Conservation (phyloP, 768 basidiomycete species). For the Kwoniella dejecticola region DNA sequence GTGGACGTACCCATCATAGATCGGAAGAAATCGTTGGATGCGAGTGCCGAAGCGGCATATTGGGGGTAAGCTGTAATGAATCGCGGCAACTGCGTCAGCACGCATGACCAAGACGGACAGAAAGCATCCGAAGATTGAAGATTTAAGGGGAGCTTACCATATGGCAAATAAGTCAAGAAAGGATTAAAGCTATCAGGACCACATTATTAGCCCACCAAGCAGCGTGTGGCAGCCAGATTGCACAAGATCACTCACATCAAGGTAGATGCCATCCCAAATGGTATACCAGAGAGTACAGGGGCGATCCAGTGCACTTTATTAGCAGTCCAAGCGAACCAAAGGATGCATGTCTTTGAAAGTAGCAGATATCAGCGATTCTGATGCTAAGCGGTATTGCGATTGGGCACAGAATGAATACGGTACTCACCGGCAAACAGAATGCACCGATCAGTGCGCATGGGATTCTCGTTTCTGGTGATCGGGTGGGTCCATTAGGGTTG, state of each 20-base stretch:
- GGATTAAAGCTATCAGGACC: slow-evolving; percentile 41
- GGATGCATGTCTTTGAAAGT: slow-evolving; percentile 30
- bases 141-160: slow-evolving; percentile 26
- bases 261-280: slow-evolving; percentile 40
- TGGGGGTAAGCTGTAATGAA: slow-evolving; percentile 45
- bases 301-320: slow-evolving; percentile 47
- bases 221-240: too few relatives aligned
- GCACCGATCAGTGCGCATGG: slow-evolving; percentile 18
- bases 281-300: slow-evolving; percentile 25
- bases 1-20: slow-evolving; percentile 27
- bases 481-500: neutral
- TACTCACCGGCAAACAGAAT: slow-evolving; percentile 29
- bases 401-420: neutral
- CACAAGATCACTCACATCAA: slow-evolving; percentile 26
- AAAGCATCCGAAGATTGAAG: neutral
- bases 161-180: slow-evolving; percentile 39
- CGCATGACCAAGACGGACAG: neutral
- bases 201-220: too few relatives aligned
- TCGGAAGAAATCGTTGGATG: slow-evolving; percentile 55
- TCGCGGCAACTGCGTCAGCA: slow-evolving; percentile 9
- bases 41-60: slow-evolving; percentile 55
- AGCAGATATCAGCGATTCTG: too few relatives aligned
- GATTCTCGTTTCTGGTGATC: slow-evolving; percentile 22
- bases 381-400: neutral
- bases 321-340: slow-evolving; percentile 52